Base-by-base conservation (phyloP, 169 alveolate species). In the Besnoitia besnoiti region DNA sequence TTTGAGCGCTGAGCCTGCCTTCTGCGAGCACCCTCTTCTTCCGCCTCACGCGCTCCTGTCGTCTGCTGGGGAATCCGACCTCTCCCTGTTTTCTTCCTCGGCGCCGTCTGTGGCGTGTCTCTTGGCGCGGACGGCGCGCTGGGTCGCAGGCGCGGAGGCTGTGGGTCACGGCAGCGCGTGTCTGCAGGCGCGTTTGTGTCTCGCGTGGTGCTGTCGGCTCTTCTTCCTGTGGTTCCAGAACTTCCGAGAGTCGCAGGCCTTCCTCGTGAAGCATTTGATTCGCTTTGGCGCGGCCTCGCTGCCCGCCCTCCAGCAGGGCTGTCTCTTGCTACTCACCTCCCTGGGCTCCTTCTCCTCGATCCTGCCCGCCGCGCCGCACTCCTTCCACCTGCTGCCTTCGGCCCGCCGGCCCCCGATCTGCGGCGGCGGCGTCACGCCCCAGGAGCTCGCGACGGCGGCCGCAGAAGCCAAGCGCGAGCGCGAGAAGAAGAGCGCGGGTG, bases 291-390 rank as follows among this genome's bases (percentile, higher is more conserved):
- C 87, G 21, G 87, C 87, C 40, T 19, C 87, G 87, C 37, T 42
- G 59, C 87, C 87, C 33, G 7, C 33, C 16, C 87, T 77, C 24
- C 87, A 77, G 59, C 87, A 77, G n/a, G 87, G 59, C 14, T 19
- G 40, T 37, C 40, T 77, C 19, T 37, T 77, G 87, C 87, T 77
- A 0, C 40, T 77, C 55, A 77, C 87, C 33, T 37, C 87, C 3
- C 87, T 77, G 59, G 55, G 40, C 8, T 40, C 87, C 39, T 37
- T 77, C 35, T 2, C 87, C 40, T 19, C 87, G 8, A 42, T 77
- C 59, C 87, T 77, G 30, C 87, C 87, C 7, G 87, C 87, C 16
- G 87, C 87, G 33, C 87, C 87, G 12, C 87, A 77, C 87, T 27
- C 87, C 55, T 77, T 77, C 40, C 87, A 77, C 40, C n/a, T 77